Percentiles rank a stretch among this genome's conserved stretches.
Conservation (phyloP, 768 basidiomycete species). For the Austroboletus festivus region DNA sequence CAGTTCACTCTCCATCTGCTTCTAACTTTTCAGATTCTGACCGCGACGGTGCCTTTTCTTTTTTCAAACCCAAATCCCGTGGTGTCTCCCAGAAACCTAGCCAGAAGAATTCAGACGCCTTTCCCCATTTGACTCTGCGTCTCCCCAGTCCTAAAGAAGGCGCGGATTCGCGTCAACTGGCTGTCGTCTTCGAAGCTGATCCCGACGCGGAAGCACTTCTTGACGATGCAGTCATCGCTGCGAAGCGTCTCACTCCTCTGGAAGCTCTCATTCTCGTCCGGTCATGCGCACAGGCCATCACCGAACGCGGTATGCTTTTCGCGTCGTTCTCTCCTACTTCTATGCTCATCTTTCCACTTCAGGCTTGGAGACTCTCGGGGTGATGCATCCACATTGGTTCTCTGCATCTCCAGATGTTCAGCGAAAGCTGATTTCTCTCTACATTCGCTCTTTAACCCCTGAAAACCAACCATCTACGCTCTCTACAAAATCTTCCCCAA, state of each 20-base stretch:
- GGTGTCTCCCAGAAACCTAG: constrained; percentile 34
- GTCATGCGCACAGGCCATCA: constrained; percentile 65
- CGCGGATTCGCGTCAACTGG: constrained; percentile 44
- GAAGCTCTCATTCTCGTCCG: constrained; percentile 65
- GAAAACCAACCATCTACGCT: constrained; percentile 45
- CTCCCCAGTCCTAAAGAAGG: constrained; percentile 54
- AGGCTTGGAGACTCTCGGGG: constrained; percentile 80
- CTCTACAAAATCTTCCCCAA: constrained; percentile 48
- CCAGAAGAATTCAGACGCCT: constrained; percentile 30
- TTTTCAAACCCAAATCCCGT: constrained; percentile 50
- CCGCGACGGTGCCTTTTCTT: constrained; percentile 43
- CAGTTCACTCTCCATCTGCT: constrained; percentile 37
- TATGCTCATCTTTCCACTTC: constrained; percentile 2
- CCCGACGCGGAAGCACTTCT: constrained; percentile 45
- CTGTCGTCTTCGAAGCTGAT: constrained; percentile 59
- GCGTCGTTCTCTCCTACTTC: not conserved
- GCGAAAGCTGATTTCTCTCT: constrained; percentile 62
- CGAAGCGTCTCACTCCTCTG: constrained; percentile 54
- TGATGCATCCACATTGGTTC: constrained; percentile 86
- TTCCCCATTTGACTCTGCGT: constrained; percentile 62
- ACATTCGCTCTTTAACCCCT: constrained; percentile 59
- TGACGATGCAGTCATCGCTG: constrained; percentile 53
- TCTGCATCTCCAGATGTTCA: constrained; percentile 71
- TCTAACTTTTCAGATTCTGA: constrained; percentile 33
- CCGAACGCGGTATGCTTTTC: constrained; percentile 52